Evolutionary conservation across 2,329 filamentous ascomycete species (phyloP), one percentile per base, ranked within the genome.

Genomic region (Trichophyton rubrum): DNA sequence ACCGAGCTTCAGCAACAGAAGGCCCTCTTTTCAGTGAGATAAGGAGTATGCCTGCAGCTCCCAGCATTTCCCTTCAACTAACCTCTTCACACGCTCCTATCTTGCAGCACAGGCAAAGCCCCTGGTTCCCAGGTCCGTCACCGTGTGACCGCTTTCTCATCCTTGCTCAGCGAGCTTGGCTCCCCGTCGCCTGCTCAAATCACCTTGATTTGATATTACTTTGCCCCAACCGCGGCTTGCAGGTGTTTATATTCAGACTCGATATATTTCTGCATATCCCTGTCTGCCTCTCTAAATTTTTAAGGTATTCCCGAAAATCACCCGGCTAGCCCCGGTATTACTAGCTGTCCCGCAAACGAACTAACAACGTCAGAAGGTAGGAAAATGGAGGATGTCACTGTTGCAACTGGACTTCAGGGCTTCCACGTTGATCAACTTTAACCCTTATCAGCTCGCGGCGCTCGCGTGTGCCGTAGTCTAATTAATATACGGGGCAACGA

Each of bases 341-440:
- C 33, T 53, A 33, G 49, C 27, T 33, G 49, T 53, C 49, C 49
- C 49, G 49, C 49, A 53, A 30, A 30, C 49, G 49, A 7, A 15
- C 49, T 30, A 47, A 22, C 24, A 30, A 15, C 27, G 22, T 53
- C 49, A 53, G 49, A 53, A 38, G 49, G 49, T 24, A 53, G 22
- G 24, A 15, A 4, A 30, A 27, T 53, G 49, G 38, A 57, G 38
- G 40, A 57, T 57, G 55, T 57, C 55, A 57, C 55, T 57, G 55
- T 57, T 57, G 38, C 55, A 57, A 57, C 55, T 40, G 55, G 38
- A 40, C 38, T 30, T 41, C 30, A 57, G 38, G 55, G 27, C 55
- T 41, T 57, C 33, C 30, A 41, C 55, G 38, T 57, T 57, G 55
- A 57, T 40, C 55, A 57, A 57, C 55, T 57, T 13, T 57, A 57